phyloP scores from a whole-genome alignment of 768 basidiomycete species.

The Vishniacozyma victoriae region DNA sequence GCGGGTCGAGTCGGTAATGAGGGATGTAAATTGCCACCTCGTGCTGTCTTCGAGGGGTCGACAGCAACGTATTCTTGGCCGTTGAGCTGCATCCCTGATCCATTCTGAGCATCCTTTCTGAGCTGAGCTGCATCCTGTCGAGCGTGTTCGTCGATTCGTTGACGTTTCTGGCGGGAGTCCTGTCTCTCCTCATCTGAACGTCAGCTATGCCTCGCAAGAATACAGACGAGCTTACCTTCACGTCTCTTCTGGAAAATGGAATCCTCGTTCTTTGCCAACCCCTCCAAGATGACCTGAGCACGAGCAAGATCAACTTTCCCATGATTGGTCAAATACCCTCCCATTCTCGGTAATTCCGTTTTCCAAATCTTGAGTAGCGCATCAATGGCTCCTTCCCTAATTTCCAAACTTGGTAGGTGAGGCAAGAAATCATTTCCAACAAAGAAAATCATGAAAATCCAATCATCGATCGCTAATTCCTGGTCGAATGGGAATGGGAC shows the following conservation, averaged over 20 bases:
- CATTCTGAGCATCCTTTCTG: constrained; percentile 10
- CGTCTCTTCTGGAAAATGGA: constrained; percentile 87
- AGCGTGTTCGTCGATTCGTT: constrained; percentile 58
- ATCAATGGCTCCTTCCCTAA: constrained; percentile 98
- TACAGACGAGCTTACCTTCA: constrained; percentile 65
- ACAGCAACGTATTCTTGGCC: constrained; percentile 46
- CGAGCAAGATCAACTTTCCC: constrained; percentile 77
- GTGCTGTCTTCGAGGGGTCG: constrained; percentile 20
- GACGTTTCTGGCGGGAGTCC: constrained; percentile 81
- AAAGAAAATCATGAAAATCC: constrained; percentile 99
- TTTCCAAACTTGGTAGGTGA: constrained; percentile 94
- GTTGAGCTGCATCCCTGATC: constrained; percentile 35
- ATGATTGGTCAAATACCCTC: constrained; percentile 91
- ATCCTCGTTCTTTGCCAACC: constrained; percentile 87
- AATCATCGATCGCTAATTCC: constrained; percentile 97
- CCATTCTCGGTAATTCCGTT: constrained; percentile 86
- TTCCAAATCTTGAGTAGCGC: constrained; percentile 95
- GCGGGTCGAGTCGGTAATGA: constrained; percentile 62
- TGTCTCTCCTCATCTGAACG: constrained; percentile 84
- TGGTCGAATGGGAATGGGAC: constrained; percentile 79
- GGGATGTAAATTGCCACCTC: constrained; percentile 50
- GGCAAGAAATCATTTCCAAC: constrained; percentile 99
- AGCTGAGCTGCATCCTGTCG: constrained; percentile 48
- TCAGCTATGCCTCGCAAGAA: constrained; percentile 1
- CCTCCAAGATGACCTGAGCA: constrained; percentile 91